Conservation (phyloP, 2,329 filamentous ascomycete genomes). For the Leptosphaerulina australis region DNA sequence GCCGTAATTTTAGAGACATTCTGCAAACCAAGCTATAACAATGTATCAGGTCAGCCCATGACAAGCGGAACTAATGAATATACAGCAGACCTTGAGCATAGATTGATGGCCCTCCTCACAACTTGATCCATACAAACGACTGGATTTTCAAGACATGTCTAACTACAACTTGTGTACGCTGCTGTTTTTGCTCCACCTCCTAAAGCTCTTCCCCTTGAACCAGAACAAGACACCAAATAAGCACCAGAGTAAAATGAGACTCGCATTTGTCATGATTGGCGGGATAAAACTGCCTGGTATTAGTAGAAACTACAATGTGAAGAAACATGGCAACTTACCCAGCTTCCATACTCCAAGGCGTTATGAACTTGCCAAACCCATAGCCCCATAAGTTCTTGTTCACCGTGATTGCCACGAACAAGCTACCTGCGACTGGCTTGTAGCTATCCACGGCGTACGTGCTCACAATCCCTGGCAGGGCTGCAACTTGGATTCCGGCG, state of each 20-base stretch:
- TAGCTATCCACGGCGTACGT: conserved; percentile 69
- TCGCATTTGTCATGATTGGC: conserved; percentile 66
- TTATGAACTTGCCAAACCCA: conserved; percentile 63
- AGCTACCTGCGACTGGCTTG: conserved; percentile 65
- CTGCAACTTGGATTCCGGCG: conserved; percentile 65
- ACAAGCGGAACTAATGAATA: no score
- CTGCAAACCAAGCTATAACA: no score
- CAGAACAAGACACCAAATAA: conserved; percentile 62
- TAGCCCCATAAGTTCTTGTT: conserved; percentile 70
- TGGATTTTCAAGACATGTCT: background rate
- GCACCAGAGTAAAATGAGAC: conserved; percentile 60
- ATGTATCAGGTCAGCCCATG: no score
- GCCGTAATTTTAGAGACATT: no score
- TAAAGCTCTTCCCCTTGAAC: conserved; percentile 63
- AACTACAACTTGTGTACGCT: conserved; percentile 60
- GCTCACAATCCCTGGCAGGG: conserved; percentile 63
- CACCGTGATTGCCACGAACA: conserved; percentile 67
- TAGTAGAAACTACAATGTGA: no score
- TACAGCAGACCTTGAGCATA: no score
- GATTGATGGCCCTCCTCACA: no score
- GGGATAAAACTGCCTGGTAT: conserved; percentile 49
- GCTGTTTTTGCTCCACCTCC: conserved; percentile 61
- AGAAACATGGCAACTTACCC: conserved; percentile 46
- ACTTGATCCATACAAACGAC: no score
- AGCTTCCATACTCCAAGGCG: conserved; percentile 55